Evolutionary conservation across 225 moss, liverwort and hornwort species (phyloP), one percentile per base, ranked within the genome.

Genomic region (Ulota crispa): DNA sequence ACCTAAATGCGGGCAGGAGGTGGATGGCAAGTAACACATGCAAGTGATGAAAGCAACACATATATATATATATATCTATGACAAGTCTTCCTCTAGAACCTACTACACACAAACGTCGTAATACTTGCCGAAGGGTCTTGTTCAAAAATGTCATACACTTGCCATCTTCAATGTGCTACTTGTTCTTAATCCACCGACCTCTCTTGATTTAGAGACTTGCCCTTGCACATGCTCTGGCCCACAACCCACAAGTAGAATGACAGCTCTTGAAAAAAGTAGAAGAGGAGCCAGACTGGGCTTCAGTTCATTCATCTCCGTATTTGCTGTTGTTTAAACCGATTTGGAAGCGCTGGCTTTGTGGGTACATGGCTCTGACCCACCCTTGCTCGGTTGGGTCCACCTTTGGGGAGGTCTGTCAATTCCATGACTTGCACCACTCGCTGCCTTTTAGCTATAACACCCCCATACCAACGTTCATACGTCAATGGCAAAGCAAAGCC

Each of bases 321-420:
- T 61, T 85, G 88, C 53, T 82, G 87, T 56, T 88, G 86, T 32
- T 87, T 84, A 45, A 78, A 80, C 54, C 85, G 88, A 60, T 85
- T 89, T 21, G 70, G 53, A 57, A 75, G 52, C 20, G 72, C 83
- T 68, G 88, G 91, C 76, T 83, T 91, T 1, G 73, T 20, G 36
- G 83, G 34, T 57, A 80, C 45, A 68, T 85, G 88, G 63, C 83
- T 70, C 77, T 83, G 72, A 81, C 75, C 85, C 68, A 77, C 64
- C 92, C 87, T 92, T 32, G 92, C 80, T 83, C 92, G 87, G 70
- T 94, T 93, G 59, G 97, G 97, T 16, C 97, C 97, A 75, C 97
- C 97, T 74, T 93, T 98, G 0, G 97, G 97, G 39, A 98, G 94
- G 1, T 98, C 97, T 50, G 95, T 95, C 87, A 98, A 86, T 37